A percentile compares a stretch with the other conserved stretches of the same genome.
These are phyloP conservation scores for Urostyla sp. DNA, from an alignment of 73 alveolate species.

Conservation along the genomic window DNA sequence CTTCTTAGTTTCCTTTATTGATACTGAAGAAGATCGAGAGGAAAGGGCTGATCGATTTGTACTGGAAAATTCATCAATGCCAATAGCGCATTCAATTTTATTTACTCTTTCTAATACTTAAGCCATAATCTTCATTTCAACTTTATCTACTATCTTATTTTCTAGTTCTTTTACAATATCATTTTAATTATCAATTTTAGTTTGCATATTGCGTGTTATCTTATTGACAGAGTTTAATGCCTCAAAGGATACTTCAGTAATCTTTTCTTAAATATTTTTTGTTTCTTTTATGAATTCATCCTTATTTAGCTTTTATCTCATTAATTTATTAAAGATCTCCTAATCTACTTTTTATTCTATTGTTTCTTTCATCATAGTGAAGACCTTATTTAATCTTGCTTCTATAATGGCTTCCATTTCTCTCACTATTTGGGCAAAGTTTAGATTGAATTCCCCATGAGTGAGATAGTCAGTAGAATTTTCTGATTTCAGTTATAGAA, in stretches of 20 bases:
- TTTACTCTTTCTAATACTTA: constrained; percentile 25
- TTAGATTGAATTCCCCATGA: background rate
- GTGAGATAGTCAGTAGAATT: constrained; percentile 24
- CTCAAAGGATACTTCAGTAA: background rate
- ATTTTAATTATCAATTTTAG: constrained; percentile 1
- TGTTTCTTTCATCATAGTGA: constrained; percentile 3
- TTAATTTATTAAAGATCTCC: background rate
- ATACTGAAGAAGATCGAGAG: too few relatives aligned
- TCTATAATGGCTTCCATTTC: constrained; percentile 4
- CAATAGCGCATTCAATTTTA: constrained; percentile 6
- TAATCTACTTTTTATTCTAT: constrained; percentile 24
- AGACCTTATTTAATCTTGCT: constrained; percentile 4
- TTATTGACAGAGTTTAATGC: background rate
- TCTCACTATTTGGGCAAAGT: background rate
- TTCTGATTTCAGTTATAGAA: constrained; percentile 9
- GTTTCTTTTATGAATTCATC: background rate
- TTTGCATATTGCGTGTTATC: background rate
- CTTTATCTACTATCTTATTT: background rate
- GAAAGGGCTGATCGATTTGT: too few relatives aligned
- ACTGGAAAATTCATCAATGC: constrained; percentile 25
- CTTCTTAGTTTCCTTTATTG: too few relatives aligned
- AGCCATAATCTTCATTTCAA: constrained; percentile 10
- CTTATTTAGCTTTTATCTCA: background rate
- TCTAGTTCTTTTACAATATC: background rate
- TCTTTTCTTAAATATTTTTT: background rate